A percentile compares a stretch with the other conserved stretches of the same genome.
Evolutionary conservation across 176 grass and related monocot genomes (phyloP).

Genomic region (Avena insularis): DNA sequence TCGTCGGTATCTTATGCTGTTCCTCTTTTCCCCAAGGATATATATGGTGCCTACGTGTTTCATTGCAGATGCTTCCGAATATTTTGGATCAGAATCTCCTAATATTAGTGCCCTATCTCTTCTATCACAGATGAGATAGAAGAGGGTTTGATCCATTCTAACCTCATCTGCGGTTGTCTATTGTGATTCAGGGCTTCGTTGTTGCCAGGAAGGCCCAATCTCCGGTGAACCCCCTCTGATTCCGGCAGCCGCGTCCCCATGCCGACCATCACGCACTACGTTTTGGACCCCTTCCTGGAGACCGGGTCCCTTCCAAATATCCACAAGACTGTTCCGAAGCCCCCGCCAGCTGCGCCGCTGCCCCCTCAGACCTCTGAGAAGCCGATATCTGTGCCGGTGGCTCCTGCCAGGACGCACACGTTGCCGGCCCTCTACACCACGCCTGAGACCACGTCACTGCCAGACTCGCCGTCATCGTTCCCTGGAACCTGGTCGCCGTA

Average conservation of each 20-base stretch:
- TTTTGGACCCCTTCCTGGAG: slow-evolving; percentile 67
- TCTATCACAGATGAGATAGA: not conserved
- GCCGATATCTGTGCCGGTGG: slow-evolving; percentile 35
- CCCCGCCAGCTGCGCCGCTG: slow-evolving; percentile 28
- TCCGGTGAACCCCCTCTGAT: slow-evolving; percentile 13
- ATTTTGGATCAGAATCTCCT: slow-evolving; percentile 57
- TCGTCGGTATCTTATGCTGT: slow-evolving; percentile 12
- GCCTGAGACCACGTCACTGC: slow-evolving; percentile 65
- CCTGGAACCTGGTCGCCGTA: slow-evolving; percentile 76
- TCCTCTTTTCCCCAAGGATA: not conserved
- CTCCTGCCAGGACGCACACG: slow-evolving; percentile 51
- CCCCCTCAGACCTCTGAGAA: slow-evolving; percentile 35
- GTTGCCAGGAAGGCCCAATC: slow-evolving; percentile 36
- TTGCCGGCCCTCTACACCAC: slow-evolving; percentile 77
- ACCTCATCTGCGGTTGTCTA: not conserved
- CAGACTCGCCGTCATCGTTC: slow-evolving; percentile 77
- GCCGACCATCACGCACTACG: slow-evolving; percentile 73
- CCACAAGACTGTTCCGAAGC: slow-evolving; percentile 37
- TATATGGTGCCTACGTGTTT: slow-evolving; percentile 41
- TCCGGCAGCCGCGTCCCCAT: slow-evolving; percentile 45
- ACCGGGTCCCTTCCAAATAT: slow-evolving; percentile 40
- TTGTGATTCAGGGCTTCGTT: slow-evolving; percentile 53
- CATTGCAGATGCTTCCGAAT: slow-evolving; percentile 36
- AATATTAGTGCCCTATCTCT: not conserved
- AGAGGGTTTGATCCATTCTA: slow-evolving; percentile 30